Evolutionary conservation across 441 rosid species (phyloP), one percentile per base, ranked within the genome.

Genomic region (Erysimum pusillum): DNA sequence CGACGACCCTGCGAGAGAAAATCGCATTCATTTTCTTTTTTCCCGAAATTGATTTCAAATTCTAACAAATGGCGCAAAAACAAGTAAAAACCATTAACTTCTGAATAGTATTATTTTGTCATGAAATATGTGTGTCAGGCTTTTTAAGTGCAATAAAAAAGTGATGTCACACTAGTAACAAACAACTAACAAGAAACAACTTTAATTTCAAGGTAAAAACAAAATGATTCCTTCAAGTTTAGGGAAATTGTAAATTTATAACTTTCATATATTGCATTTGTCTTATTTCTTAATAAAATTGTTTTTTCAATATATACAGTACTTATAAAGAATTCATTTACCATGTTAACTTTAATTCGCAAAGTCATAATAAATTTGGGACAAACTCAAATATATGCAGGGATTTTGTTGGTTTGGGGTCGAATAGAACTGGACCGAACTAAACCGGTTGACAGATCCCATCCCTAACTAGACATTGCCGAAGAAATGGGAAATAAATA

Each of bases 11-110:
- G 65, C 76, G 76, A 44, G 74, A 73, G 63, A 84, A 51, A 14
- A 88, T 66, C 63, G 89, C 80, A 79, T 81, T 89, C 97, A 92
- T 92, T 83, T 84, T 86, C 31, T 34, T 36, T 58, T 5, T 18
- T 58, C 14, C 22, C 44, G 12, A 59, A 35, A 2, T 38, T 49
- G 17, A 11, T 49, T 54, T 53, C 31, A 18, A 51, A 63, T 3
- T 18, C n/a, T 53, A 18, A 11, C 70, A 17, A 52, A 52, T 31
- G 61, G 64, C 63, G 72, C 41, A 54, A 68, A 68, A 22, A 9
- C 39, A 67, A 12, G 0, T 38, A 25, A 17, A 35, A 67, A 18
- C 15, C 39, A 39, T 32, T 10, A n/a, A 17, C 25, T 53, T 14
- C 35, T 34, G 8, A 49, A 46, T 32, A 22, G 2, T 22, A 22